Conservation (phyloP, 169 alveolate species). For the Cyclospora cayetanensis region DNA sequence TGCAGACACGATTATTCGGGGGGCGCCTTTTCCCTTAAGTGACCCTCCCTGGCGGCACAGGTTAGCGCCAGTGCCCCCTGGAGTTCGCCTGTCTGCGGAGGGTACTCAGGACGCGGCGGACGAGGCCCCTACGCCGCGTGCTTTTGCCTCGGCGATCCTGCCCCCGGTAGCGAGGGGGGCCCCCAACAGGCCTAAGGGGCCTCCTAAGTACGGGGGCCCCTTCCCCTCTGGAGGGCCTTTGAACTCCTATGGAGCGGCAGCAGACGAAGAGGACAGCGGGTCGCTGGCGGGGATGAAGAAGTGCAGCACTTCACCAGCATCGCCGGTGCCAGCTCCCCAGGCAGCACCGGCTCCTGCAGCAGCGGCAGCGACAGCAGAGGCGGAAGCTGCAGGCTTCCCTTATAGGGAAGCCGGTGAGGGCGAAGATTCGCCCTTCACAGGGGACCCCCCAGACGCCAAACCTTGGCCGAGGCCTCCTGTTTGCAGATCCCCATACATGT, state of each 20-base stretch:
- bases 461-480: constrained; percentile 55
- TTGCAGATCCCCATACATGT: constrained; percentile 19
- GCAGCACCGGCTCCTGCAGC: constrained; percentile 26
- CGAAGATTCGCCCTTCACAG: neutral
- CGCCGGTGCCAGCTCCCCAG: too few species aligned
- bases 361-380: constrained; percentile 35
- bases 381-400: neutral
- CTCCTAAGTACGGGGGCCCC: neutral
- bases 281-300: neutral
- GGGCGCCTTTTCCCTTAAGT: neutral
- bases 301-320: too few species aligned
- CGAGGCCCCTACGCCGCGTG: neutral
- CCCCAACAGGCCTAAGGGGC: neutral
- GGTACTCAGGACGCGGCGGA: neutral
- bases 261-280: neutral
- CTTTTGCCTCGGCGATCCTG: neutral
- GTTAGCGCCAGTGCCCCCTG: constrained; percentile 3
- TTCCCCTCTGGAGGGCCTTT: neutral
- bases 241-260: neutral
- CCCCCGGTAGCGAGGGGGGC: neutral
- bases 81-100: neutral
- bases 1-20: neutral
- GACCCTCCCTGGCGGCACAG: neutral
- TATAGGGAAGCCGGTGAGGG: neutral
- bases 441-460: constrained; percentile 18